Percentiles rank a stretch among this genome's conserved stretches.
phyloP scores from a whole-genome alignment of 129 eudicot species.

The Saussurea involucrata region DNA sequence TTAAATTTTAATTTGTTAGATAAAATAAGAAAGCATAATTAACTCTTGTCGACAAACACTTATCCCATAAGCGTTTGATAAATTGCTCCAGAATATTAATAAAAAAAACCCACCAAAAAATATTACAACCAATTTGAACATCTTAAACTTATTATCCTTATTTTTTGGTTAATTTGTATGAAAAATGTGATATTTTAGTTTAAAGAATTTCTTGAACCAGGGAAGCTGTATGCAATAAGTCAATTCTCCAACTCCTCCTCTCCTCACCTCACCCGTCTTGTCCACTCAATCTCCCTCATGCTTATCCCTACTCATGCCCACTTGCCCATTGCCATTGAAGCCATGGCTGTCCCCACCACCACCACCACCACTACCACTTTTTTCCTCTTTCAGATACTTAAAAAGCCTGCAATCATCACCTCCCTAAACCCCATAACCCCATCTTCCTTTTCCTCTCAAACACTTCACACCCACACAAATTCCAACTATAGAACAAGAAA shows the following conservation, averaged over 20 bases:
- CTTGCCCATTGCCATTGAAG: constrained; percentile 14
- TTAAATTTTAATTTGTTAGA: too few species aligned
- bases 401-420: constrained; percentile 60
- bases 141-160: too few species aligned
- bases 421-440: constrained; percentile 17
- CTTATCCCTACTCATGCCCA: constrained; percentile 11
- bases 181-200: neutral
- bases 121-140: too few species aligned
- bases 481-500: neutral
- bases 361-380: constrained; percentile 11
- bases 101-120: too few species aligned
- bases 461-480: neutral
- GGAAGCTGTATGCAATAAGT: neutral
- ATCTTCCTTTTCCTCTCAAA: constrained; percentile 4
- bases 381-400: constrained; percentile 19
- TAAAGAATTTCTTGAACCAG: neutral
- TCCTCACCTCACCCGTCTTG: constrained; percentile 11
- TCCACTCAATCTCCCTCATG: constrained; percentile 14
- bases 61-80: too few species aligned
- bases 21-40: too few species aligned
- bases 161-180: neutral
- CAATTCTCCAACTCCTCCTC: neutral
- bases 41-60: too few species aligned
- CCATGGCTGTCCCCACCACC: constrained; percentile 32
- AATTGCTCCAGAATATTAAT: too few species aligned